Conservation (phyloP, 129 eudicot genomes). For the Cynara cardunculus region DNA sequence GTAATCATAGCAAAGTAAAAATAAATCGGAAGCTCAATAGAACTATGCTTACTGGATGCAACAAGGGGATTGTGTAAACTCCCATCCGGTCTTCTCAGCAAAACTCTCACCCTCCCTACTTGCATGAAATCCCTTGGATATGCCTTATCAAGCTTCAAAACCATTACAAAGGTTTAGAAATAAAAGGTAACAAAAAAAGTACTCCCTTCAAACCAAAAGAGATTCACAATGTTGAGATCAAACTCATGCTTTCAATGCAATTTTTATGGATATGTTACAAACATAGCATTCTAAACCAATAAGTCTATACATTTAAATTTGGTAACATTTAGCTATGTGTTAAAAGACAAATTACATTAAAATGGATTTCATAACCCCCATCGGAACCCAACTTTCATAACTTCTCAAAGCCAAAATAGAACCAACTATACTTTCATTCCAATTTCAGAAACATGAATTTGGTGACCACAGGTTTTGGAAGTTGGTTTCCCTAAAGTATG, state of each 20-base stretch:
- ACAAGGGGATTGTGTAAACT: slow-evolving; percentile 59
- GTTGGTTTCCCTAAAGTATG: neutral
- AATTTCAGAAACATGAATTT: neutral
- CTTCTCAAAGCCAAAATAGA: no score
- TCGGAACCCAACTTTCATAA: no score
- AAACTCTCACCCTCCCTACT: slow-evolving; percentile 84
- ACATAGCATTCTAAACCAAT: neutral
- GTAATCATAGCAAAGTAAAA: neutral
- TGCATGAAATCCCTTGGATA: slow-evolving; percentile 97
- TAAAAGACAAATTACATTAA: neutral
- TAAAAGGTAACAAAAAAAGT: neutral
- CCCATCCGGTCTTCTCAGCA: slow-evolving; percentile 79
- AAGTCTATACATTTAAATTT: neutral
- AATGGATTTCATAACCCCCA: no score
- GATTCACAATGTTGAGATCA: slow-evolving; percentile 14
- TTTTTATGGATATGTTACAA: neutral
- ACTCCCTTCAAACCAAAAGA: slow-evolving; percentile 5
- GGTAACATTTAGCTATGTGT: neutral
- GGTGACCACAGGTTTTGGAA: neutral
- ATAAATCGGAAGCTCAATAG: neutral
- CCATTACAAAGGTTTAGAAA: slow-evolving; percentile 1
- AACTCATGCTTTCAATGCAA: neutral
- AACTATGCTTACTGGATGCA: slow-evolving; percentile 68
- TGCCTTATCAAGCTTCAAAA: slow-evolving; percentile 69
- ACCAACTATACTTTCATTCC: neutral